phyloP scores from a whole-genome alignment of 345 rosid genomes.

The Diplotaxis tenuifolia region DNA sequence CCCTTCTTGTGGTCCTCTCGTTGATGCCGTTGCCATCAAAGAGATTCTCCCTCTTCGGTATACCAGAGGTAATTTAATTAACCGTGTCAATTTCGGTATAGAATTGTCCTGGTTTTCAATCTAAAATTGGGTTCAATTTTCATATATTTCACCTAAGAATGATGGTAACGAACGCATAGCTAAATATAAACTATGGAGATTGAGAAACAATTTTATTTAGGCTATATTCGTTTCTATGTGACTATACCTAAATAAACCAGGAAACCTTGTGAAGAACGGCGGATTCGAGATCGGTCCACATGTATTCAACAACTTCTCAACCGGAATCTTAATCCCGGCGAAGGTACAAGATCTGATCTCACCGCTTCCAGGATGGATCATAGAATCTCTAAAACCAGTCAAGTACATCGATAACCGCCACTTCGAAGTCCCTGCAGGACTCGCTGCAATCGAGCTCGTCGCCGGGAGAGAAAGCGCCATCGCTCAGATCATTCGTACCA shows the following conservation, averaged over 20 bases:
- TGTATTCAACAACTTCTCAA: constrained; percentile 73
- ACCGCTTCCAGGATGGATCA: constrained; percentile 84
- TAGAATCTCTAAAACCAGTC: constrained; percentile 80
- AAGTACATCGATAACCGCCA: constrained; percentile 70
- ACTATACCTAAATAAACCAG: neutral
- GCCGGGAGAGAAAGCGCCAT: constrained; percentile 87
- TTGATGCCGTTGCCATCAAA: constrained; percentile 85
- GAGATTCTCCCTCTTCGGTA: constrained; percentile 51
- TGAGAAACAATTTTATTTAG: neutral
- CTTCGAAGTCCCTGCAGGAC: constrained; percentile 63
- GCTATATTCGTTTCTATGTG: neutral
- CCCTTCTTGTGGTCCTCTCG: constrained; percentile 74
- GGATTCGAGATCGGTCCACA: constrained; percentile 83
- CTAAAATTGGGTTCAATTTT: neutral
- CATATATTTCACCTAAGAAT: neutral
- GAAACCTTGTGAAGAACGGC: constrained; percentile 70
- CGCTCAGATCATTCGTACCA: constrained; percentile 70
- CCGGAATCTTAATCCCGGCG: constrained; percentile 74
- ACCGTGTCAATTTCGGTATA: neutral
- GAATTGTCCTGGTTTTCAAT: neutral
- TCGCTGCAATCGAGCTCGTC: constrained; percentile 58
- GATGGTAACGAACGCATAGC: neutral
- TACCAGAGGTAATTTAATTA: constrained; percentile 35
- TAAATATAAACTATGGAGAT: neutral
- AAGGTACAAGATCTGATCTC: constrained; percentile 52